Base-by-base conservation (phyloP, 495 filamentous ascomycete genomes). In the Xylaria intraflava region DNA sequence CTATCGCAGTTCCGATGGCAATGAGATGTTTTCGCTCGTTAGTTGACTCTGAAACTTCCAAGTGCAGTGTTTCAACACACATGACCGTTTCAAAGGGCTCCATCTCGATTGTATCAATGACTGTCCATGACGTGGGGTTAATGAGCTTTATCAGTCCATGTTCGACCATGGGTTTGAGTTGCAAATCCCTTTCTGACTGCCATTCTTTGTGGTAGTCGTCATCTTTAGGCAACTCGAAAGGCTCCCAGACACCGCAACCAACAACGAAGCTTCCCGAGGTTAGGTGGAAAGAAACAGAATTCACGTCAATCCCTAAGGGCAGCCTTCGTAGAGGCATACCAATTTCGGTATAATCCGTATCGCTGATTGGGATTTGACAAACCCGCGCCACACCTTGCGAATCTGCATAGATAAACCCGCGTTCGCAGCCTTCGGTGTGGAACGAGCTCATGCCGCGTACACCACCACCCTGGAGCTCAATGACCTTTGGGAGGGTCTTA, bases 11-110 rank as follows among this genome's bases (percentile, higher is more conserved):
- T 8, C 92, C 94, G 3, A 96, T 87, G 10, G 83, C 83, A 46
- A 97, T 78, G 36, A 95, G 78, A 56, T 85, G 82, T 56, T 80
- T 84, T 12, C 89, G 84, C 60, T 95, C 85, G 60, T 94, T 86
- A 0, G 90, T 95, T 33, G 83, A 81, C 68, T 97, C 93, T 1
- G 90, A 95, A 11, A 93, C 76, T 65, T 96, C 94, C 12, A 99
- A 78, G 51, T 88, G 84, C 43, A 97, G 75, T 1, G 85, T 87
- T 65, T 91, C 83, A 46, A 96, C 77, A 29, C 87, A 87, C 59
- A 90, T 83, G 3, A 95, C 72, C 35, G 81, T 79, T 69, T 96
- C 91, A 51, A 79, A 82, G 2, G 81, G 73, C 42, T 86, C 86
- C 60, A 94, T 73, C 17, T 73, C 75, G 53, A 86, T 82, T 60